These are phyloP conservation scores for Calocera cornea DNA, from an alignment of 768 basidiomycete species.

Conservation along the genomic window DNA sequence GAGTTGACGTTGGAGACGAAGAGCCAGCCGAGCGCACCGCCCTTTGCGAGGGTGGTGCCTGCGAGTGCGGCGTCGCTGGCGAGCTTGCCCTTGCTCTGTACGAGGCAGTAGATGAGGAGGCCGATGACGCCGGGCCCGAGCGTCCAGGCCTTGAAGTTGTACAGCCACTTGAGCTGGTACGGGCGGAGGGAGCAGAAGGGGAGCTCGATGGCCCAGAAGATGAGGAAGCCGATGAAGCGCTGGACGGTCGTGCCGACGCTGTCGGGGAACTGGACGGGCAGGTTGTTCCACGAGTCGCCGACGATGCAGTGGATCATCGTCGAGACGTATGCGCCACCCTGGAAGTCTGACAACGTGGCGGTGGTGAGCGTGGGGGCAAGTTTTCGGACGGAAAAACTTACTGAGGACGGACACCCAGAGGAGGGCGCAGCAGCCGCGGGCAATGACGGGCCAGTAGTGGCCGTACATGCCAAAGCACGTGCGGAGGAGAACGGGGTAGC, in stretches of 20 bases:
- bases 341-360: background rate
- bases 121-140: constrained; percentile 4
- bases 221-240: constrained; percentile 8
- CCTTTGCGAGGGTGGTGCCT: background rate
- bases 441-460: constrained; percentile 15
- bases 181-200: constrained; percentile 8
- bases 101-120: constrained; percentile 8
- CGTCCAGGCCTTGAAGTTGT: constrained; percentile 9
- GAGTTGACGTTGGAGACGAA: constrained; percentile 8
- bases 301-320: constrained; percentile 7
- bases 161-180: constrained; percentile 10
- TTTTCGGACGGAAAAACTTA: background rate
- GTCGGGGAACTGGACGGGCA: constrained; percentile 4
- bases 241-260: constrained; percentile 6
- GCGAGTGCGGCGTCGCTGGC: constrained; percentile 4
- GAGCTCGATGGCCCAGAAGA: constrained; percentile 8
- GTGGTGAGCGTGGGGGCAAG: background rate
- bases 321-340: background rate
- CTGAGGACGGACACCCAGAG: constrained; percentile 14
- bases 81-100: constrained; percentile 8
- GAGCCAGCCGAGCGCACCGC: constrained; percentile 6
- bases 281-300: constrained; percentile 6
- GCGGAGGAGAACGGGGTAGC: constrained; percentile 15
- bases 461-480: constrained; percentile 16
- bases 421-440: constrained; percentile 15